Percentiles rank a stretch among this genome's conserved stretches.
These are phyloP conservation scores for Leishmania lainsoni DNA, from an alignment of 208 protist species.

Conservation along the genomic window DNA sequence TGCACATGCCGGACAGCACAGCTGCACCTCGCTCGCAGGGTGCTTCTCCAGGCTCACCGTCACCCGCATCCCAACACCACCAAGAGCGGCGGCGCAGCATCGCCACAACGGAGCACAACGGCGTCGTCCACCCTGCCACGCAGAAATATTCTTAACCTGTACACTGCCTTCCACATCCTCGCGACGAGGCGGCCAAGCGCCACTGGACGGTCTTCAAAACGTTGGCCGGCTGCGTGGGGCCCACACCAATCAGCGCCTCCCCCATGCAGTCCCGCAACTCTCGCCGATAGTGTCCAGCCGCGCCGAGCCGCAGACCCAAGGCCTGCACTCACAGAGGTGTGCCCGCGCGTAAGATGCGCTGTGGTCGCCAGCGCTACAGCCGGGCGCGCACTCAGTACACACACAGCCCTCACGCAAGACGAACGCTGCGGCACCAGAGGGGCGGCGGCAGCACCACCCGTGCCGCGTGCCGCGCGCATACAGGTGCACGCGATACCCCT, in stretches of 20 bases:
- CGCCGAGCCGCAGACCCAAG: too few species aligned
- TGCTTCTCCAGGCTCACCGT: constrained; percentile 32
- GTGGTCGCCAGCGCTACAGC: too few species aligned
- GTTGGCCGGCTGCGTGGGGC: constrained; percentile 42
- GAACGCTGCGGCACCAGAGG: too few species aligned
- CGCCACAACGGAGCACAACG: background rate
- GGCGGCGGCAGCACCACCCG: too few species aligned
- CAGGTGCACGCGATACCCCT: too few species aligned
- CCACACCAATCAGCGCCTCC: constrained; percentile 38
- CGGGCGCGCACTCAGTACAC: too few species aligned
- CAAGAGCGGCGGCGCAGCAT: constrained; percentile 29
- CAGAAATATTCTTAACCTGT: constrained; percentile 37
- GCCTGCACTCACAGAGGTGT: too few species aligned
- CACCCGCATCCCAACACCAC: constrained; percentile 42
- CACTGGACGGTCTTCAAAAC: constrained; percentile 58
- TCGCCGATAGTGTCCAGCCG: too few species aligned
- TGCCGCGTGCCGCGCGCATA: too few species aligned
- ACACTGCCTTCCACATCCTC: constrained; percentile 53
- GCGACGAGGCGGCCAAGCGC: constrained; percentile 53
- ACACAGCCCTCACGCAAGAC: too few species aligned
- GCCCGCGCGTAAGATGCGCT: too few species aligned
- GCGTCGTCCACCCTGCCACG: constrained; percentile 5
- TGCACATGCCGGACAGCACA: constrained; percentile 38
- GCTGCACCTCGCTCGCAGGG: background rate
- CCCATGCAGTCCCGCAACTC: too few species aligned